phyloP scores from a whole-genome alignment of 441 rosid species.

The Corymbia citriodora region DNA sequence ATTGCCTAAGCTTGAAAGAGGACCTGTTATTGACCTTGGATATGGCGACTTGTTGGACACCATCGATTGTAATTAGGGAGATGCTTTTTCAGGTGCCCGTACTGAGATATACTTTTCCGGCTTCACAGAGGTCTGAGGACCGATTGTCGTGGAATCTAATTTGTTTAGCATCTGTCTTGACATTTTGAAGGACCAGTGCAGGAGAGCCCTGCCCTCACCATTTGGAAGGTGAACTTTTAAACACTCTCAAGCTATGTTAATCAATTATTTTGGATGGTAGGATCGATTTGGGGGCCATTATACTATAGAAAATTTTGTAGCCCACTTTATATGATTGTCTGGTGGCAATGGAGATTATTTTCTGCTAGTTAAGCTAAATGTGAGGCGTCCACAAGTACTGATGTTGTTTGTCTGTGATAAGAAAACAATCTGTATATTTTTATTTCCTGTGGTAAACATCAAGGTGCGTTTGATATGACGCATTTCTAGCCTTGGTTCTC shows the following conservation, averaged over 20 bases:
- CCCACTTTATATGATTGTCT: background rate
- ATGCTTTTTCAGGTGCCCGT: background rate
- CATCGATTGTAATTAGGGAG: background rate
- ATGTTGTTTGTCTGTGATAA: no score
- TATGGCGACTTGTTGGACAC: background rate
- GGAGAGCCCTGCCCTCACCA: background rate
- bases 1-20: background rate
- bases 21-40: background rate
- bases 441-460: background rate
- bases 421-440: no score
- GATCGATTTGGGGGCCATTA: background rate
- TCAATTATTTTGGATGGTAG: background rate
- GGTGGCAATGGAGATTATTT: no score
- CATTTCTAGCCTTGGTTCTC: background rate
- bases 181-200: background rate
- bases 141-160: background rate
- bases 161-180: background rate
- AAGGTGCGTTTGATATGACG: background rate
- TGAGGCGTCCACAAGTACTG: no score
- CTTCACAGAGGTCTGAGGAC: background rate
- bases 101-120: background rate
- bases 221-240: background rate
- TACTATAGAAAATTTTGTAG: no score
- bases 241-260: background rate
- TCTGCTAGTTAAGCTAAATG: no score